phyloP scores from a whole-genome alignment of 306 rosid species.

The Prinsepia uniflora region DNA sequence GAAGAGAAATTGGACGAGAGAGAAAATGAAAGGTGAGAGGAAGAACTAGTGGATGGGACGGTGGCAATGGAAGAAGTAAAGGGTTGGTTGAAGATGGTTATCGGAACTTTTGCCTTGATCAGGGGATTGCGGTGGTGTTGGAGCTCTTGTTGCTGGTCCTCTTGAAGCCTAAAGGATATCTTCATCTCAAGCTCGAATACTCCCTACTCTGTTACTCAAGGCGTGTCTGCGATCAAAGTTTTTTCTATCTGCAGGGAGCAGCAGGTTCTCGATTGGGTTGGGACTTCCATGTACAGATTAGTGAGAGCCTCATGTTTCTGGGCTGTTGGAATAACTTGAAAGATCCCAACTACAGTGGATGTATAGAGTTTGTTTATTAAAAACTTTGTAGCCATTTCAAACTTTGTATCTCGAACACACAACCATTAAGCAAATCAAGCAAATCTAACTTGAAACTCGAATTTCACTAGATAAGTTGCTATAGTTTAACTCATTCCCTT shows the following conservation, averaged over 20 bases:
- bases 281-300: neutral
- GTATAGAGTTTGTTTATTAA: too few species aligned
- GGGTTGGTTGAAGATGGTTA: conserved; percentile 56
- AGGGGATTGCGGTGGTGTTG: conserved; percentile 24
- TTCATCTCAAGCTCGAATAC: too few species aligned
- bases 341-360: too few species aligned
- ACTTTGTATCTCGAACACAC: too few species aligned
- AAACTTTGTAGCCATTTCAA: too few species aligned
- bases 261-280: neutral
- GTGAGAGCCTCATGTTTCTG: neutral
- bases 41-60: conserved; percentile 26
- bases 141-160: conserved; percentile 24
- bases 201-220: too few species aligned
- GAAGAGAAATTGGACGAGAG: conserved; percentile 54
- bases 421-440: too few species aligned
- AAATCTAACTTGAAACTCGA: too few species aligned
- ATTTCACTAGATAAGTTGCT: too few species aligned
- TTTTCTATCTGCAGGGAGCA: neutral
- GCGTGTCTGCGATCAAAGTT: neutral
- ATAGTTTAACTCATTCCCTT: too few species aligned
- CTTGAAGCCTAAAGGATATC: conserved; percentile 58
- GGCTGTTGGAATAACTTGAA: neutral
- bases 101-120: conserved; percentile 63
- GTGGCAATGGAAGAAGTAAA: conserved; percentile 51
- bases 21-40: conserved; percentile 66